Evolutionary conservation across 78 protist genomes (phyloP), one percentile per base, ranked within the genome.

Genomic region (Speleostelium caveatum): DNA sequence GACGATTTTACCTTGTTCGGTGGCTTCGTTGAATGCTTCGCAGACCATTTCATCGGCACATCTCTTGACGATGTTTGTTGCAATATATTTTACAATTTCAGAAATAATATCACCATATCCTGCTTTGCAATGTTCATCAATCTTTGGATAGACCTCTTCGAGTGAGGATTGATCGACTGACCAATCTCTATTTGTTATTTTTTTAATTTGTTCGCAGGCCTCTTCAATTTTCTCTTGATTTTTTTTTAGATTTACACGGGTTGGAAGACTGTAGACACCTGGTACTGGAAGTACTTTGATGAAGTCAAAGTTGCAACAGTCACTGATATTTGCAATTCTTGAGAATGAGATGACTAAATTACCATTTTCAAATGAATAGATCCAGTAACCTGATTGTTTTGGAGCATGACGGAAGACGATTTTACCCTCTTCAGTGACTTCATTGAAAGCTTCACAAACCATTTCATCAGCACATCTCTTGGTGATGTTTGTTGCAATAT

Each of bases 361-460:
- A 33, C 69, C 72, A 5, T 32, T 2, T 3, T 56, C 73, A 45
- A 83, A 83, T 6, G 6, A 33, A 45, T 45, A 69, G 21, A 21
- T 55, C 91, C 91, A 83, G 33, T 69, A 83, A 10, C 12, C 45
- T 3, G 12, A 6, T 26, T 21, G 19, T 74, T 83, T 83, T 56
- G 26, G 33, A 24, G 19, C 41, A 53, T 14, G 3, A 22, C 59
- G 16, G 45, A 69, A 60, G n/a, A 83, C 22, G 72, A 83, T 55
- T 60, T 60, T 83, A n/a, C 24, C 28, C 24, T 36, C 33, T 26
- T 28, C 26, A 36, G 79, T 69, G 1, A 33, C 59, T 69, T 83
- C 91, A 51, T 36, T 30, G 63, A 83, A 83, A 33, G 79, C 91
- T 69, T 83, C 91, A 39, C 24, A 30, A 26, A 69, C 73, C 91